Percentiles rank a stretch among this genome's conserved stretches.
Conservation (phyloP, 441 rosid genomes). For the Monsonia emarginata region DNA sequence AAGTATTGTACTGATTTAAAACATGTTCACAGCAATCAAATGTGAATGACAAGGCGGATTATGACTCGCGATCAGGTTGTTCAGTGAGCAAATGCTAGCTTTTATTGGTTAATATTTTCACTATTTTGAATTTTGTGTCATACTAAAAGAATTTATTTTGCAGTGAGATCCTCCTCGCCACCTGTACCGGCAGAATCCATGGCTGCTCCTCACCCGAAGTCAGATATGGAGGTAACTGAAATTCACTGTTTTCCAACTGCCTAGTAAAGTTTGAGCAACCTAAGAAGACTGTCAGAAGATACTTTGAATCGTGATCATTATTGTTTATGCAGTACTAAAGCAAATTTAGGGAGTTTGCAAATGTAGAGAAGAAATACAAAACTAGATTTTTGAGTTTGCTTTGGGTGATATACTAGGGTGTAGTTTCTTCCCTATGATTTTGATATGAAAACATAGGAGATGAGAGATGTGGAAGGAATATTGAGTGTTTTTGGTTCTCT, state of each 20-base stretch:
- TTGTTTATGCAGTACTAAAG: neutral
- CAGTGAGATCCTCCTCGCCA: conserved; percentile 65
- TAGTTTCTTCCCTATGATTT: neutral
- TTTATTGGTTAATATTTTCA: conserved; percentile 3
- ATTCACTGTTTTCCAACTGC: neutral
- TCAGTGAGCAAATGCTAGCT: conserved; percentile 3
- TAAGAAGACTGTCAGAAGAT: neutral
- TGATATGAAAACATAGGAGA: too few relatives aligned
- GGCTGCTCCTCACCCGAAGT: conserved; percentile 71
- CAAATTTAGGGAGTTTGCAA: neutral
- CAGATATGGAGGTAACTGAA: conserved; percentile 68
- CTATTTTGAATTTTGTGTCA: conserved; percentile 14
- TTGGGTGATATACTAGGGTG: neutral
- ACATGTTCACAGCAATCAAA: conserved; percentile 37
- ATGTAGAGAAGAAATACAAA: neutral
- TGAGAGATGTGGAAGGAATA: too few relatives aligned
- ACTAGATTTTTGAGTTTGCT: neutral
- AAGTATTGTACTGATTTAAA: conserved; percentile 14
- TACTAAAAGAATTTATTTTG: conserved; percentile 16
- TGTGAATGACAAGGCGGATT: conserved; percentile 48
- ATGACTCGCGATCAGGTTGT: conserved; percentile 50
- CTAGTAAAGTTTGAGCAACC: neutral
- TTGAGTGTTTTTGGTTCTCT: too few relatives aligned
- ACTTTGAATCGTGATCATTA: neutral
- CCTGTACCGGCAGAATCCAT: conserved; percentile 44